Evolutionary conservation across 2,329 filamentous ascomycete genomes (phyloP), one percentile per base, ranked within the genome.

Genomic region (Ceratocystis cacaofunesta): DNA sequence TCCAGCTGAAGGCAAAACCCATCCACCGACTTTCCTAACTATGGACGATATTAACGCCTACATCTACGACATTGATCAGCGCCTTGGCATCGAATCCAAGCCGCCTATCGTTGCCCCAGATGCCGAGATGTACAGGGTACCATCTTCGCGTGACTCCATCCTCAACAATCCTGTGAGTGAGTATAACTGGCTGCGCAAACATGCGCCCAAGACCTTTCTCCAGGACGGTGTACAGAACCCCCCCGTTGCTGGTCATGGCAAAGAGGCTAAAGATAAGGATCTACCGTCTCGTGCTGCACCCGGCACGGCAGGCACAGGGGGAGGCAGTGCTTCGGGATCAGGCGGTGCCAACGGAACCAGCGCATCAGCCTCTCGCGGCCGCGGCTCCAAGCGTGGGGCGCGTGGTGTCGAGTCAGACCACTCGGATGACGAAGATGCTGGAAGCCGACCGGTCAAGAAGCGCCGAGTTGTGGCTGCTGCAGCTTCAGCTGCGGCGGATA

Each of bases 121-220:
- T 52, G 76, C 75, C 64, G 66, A 76, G 19, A 73, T 73, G 64
- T 71, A 72, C 28, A 72, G 73, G 66, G 75, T 72, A 65, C 75
- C 73, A 70, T 71, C 74, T 71, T 78, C 75, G 70, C 75, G 71
- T 69, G 74, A 69, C 73, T 68, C 70, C 72, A 66, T 76, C 57
- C 73, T 79, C 52, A 78, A 79, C 70, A 97, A 97, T 73, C 91
- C 92, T 0, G 89, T 90, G 52, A 95, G 89, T 67, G 92, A 96
- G 2, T 95, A 95, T 77, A 96, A 95, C 74, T 99, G 94, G 94
- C 82, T 99, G 12, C 84, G 90, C 68, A 86, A 90, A 72, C 82
- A 96, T 74, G 86, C 90, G 67, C 89, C 91, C 2, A 86, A 92
- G 74, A 86, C 91, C 61, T 92, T 95, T 77, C 77, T 95, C 22